These are phyloP conservation scores for Graphiopsis chlorocephala DNA, from an alignment of 2,329 filamentous ascomycete species.

Conservation along the genomic window DNA sequence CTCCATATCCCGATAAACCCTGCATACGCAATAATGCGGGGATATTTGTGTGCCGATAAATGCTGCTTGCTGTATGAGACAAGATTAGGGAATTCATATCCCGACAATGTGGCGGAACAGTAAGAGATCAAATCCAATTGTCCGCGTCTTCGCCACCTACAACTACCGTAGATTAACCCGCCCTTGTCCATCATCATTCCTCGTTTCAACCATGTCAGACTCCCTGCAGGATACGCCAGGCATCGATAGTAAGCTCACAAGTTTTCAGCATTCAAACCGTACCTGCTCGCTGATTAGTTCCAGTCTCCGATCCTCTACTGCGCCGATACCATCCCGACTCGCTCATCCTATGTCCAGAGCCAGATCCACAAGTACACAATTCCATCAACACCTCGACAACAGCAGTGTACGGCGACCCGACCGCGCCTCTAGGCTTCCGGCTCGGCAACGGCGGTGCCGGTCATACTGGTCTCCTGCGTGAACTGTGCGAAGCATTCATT, in stretches of 20 bases:
- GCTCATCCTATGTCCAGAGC: background rate
- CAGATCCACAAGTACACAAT: background rate
- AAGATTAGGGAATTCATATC: background rate
- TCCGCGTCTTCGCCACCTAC: background rate
- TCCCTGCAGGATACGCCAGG: background rate
- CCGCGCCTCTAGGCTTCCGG: background rate
- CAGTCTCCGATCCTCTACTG: background rate
- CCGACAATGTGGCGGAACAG: background rate
- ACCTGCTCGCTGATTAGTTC: too few relatives aligned
- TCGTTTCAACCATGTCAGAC: background rate
- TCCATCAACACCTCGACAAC: background rate
- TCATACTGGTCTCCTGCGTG: background rate
- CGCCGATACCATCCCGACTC: background rate
- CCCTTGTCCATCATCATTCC: background rate
- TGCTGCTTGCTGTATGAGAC: background rate
- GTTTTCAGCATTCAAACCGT: too few relatives aligned
- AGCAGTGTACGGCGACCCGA: background rate
- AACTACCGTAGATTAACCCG: too few relatives aligned
- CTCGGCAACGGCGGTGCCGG: background rate
- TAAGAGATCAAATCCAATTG: too few relatives aligned
- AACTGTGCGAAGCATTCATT: background rate
- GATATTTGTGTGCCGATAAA: background rate
- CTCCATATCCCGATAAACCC: background rate
- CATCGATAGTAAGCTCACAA: background rate
- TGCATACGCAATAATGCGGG: background rate